Percentiles rank a stretch among this genome's conserved stretches.
phyloP scores from a whole-genome alignment of 1,139 yeast species.

The Arxiozyma heterogenica region DNA sequence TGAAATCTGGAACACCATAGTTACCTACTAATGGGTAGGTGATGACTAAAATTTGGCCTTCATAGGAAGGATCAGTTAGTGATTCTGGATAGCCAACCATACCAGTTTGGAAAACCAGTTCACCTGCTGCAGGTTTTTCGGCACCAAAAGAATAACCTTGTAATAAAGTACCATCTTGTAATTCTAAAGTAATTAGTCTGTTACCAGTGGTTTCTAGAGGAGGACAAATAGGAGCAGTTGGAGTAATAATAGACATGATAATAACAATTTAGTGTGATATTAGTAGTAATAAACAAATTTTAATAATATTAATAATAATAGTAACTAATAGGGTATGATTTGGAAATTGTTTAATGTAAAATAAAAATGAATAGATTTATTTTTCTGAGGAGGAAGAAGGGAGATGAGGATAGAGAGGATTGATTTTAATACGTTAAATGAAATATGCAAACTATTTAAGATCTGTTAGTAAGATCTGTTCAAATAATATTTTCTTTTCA shows the following conservation, averaged over 20 bases:
- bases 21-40: constrained; percentile 97
- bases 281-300: not conserved
- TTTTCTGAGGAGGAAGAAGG: too few species aligned
- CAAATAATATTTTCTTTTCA: too few species aligned
- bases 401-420: not conserved
- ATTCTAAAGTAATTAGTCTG: constrained; percentile 79
- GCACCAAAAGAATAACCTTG: constrained; percentile 99
- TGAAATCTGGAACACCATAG: constrained; percentile 96
- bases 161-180: constrained; percentile 79
- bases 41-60: constrained; percentile 94
- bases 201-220: constrained; percentile 78
- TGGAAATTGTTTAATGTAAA: not conserved
- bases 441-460: not conserved
- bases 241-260: constrained; percentile 29
- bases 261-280: not conserved
- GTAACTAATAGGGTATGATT: not conserved
- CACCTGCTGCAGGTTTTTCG: constrained; percentile 80
- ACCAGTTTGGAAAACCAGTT: constrained; percentile 98
- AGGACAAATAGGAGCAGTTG: constrained; percentile 75
- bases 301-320: not conserved
- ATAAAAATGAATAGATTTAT: too few species aligned
- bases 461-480: not conserved
- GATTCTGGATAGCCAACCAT: constrained; percentile 99
- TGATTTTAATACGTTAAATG: not conserved
- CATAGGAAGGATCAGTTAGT: constrained; percentile 96